Percentiles rank a stretch among this genome's conserved stretches.
phyloP scores from a whole-genome alignment of 2,329 filamentous ascomycete genomes.

The Colletotrichum sp. region DNA sequence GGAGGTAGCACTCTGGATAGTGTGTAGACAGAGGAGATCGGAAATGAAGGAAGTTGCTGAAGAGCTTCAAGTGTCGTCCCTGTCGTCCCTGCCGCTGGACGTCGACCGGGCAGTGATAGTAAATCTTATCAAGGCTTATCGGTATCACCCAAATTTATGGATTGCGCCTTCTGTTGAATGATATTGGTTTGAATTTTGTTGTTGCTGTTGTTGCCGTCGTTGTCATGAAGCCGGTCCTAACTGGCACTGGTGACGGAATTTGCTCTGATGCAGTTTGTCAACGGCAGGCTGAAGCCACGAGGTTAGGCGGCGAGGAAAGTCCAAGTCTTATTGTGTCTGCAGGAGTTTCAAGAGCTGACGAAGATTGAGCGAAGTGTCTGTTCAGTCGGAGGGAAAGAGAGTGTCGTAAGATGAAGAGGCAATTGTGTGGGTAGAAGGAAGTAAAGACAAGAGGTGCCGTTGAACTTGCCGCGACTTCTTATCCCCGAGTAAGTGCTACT shows the following conservation, averaged over 20 bases:
- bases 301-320: no score
- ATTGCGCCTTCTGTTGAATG: background rate
- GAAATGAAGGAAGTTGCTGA: background rate
- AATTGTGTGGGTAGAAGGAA: background rate
- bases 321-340: background rate
- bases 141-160: rapidly evolving
- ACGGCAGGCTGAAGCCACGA: no score
- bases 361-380: no score
- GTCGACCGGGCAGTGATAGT: rapidly evolving
- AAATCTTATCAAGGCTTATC: background rate
- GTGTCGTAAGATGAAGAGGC: background rate
- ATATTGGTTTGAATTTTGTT: background rate
- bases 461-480: background rate
- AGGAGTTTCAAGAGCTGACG: background rate
- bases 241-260: no score
- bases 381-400: rapidly evolving
- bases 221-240: background rate
- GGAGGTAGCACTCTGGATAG: background rate
- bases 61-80: background rate
- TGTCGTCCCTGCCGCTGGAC: background rate
- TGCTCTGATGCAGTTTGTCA: no score
- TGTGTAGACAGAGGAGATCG: background rate
- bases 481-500: background rate
- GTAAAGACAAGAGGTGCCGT: background rate
- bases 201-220: rapidly evolving